These are phyloP conservation scores for Pythium monospermum DNA, from an alignment of 352 stramenopile genomes.

Conservation along the genomic window DNA sequence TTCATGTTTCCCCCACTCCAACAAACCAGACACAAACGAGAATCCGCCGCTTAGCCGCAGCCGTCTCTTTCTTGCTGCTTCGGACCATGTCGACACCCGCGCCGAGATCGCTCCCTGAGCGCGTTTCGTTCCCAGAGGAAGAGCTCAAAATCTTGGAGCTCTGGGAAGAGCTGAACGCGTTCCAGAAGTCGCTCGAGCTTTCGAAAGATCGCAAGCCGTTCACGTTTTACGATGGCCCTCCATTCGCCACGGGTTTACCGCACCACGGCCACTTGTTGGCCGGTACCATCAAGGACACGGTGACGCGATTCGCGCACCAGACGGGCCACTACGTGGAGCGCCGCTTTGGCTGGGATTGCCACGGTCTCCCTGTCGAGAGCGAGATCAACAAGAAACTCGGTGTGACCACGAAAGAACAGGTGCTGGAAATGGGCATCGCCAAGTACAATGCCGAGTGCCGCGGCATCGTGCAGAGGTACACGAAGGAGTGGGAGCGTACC, in stretches of 20 bases:
- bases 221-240: slow-evolving; percentile 99
- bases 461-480: slow-evolving; percentile 97
- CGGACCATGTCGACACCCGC: slow-evolving; percentile 22
- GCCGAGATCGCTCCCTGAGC: slow-evolving; percentile 71
- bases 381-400: slow-evolving; percentile 99
- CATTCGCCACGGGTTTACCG: slow-evolving; percentile 97
- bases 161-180: slow-evolving; percentile 87
- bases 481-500: slow-evolving; percentile 97
- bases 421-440: slow-evolving; percentile 96
- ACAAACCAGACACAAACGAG: neutral
- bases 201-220: slow-evolving; percentile 94
- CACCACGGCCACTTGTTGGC: slow-evolving; percentile 99
- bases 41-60: too few relatives aligned
- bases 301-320: slow-evolving; percentile 99
- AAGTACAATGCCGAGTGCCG: slow-evolving; percentile 99
- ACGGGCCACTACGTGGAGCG: slow-evolving; percentile 96
- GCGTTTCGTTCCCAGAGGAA: slow-evolving; percentile 84
- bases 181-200: slow-evolving; percentile 88
- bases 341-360: slow-evolving; percentile 99
- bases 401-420: slow-evolving; percentile 97
- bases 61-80: too few relatives aligned
- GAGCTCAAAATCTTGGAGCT: slow-evolving; percentile 71
- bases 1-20: slow-evolving; percentile 2
- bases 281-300: slow-evolving; percentile 99
- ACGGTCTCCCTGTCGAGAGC: slow-evolving; percentile 98